Base-by-base conservation (phyloP, 2,329 filamentous ascomycete species). In the Helminthosporium solani region DNA sequence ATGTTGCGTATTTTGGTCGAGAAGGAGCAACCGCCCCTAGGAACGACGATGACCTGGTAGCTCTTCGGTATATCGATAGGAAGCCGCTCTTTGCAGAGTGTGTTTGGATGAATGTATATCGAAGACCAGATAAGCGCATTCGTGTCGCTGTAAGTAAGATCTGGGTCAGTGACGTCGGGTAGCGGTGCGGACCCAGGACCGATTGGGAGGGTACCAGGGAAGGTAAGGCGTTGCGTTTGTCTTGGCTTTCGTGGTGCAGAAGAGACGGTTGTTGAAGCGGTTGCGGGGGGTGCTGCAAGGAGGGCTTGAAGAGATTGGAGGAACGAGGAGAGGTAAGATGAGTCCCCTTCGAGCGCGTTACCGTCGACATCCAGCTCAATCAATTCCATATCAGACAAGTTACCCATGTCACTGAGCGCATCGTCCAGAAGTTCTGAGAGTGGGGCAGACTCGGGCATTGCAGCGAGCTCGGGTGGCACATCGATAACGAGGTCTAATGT, bases 21-120 rank as follows among this genome's bases (percentile, higher is more conserved):
- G 69, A 97, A 97, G 19, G 81, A 86, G 73, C 94, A 99, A 1
- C 83, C 84, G 31, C 94, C 92, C 5, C 94, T 84, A 21, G 82
- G 84, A 58, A 97, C 78, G 40, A 96, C 81, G 48, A 99, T 84
- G 49, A 97, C 76, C 41, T 96, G 85, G 70, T 95, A 72, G 1
- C 67, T 71, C 33, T 74, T 75, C 0, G 75, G 76, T 2, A 84
- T 68, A 7, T 74, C 67, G 2, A 75, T 57, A 11, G 81, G 68
- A 42, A 89, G 70, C 49, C 77, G 68, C 47, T 75, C 73, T 47
- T 78, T 74, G 68, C 92, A 94, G 8, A 84, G 80, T 14, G 86
- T 74, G 44, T 78, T 86, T 7, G 85, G 37, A 39, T 68, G 85
- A 16, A 92, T 79, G 71, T 85, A 92, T 54, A 95, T 74, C 1